Percentiles rank a stretch among this genome's conserved stretches.
These are phyloP conservation scores for Gaertneriomyces semiglobifer DNA, from an alignment of 192 early-diverging fungal species.

Conservation along the genomic window DNA sequence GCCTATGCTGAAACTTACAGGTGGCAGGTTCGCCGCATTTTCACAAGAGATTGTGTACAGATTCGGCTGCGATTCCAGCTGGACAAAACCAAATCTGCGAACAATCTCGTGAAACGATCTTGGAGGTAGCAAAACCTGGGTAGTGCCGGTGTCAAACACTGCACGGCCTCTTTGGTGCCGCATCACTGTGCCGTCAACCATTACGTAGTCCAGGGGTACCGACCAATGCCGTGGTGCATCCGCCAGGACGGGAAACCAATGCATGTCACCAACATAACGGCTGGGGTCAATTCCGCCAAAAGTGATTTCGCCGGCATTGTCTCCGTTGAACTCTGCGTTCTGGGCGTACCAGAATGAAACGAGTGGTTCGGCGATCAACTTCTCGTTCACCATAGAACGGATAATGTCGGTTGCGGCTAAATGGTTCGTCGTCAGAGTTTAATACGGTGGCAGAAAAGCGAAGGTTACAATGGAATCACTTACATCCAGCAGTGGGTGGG, in stretches of 20 bases:
- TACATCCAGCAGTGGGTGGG: neutral
- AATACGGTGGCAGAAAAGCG: no score
- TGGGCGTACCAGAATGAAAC: neutral
- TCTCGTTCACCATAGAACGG: neutral
- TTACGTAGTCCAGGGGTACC: no score
- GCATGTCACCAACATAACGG: neutral
- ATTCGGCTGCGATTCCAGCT: neutral
- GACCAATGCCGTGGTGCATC: no score
- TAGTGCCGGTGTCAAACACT: constrained; percentile 7
- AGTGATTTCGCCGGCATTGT: neutral
- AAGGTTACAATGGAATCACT: neutral
- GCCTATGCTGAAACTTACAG: neutral
- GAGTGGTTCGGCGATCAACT: neutral
- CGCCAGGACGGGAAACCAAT: neutral
- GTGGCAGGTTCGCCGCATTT: neutral
- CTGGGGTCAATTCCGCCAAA: neutral
- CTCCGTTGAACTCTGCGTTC: neutral
- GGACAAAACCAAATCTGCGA: no score
- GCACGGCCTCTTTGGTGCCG: neutral
- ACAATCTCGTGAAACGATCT: no score
- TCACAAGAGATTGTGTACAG: neutral
- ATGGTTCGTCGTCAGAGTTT: neutral
- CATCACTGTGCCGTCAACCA: neutral
- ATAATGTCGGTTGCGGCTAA: constrained; percentile 3
- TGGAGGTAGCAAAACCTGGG: neutral